Evolutionary conservation across 306 rosid species (phyloP).

Genomic region (Medicago ruthenica): DNA sequence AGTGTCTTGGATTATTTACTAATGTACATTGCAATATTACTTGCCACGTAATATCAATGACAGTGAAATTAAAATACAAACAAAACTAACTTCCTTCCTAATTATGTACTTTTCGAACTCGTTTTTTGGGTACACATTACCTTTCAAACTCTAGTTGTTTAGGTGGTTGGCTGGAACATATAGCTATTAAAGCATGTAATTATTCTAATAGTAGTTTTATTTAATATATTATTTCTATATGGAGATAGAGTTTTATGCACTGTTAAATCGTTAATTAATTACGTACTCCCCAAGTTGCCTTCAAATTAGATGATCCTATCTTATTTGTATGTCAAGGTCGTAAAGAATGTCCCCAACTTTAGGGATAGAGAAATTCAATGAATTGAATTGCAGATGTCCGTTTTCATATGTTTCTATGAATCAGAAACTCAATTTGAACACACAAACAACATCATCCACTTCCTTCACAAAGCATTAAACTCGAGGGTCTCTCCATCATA

Average conservation of each 20-base stretch:
- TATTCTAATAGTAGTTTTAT: constrained; percentile 21
- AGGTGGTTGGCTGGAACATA: constrained; percentile 28
- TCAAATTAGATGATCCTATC: constrained; percentile 13
- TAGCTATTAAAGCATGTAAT: constrained; percentile 16
- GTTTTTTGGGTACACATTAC: neutral
- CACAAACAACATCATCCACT: neutral
- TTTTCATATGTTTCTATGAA: no score
- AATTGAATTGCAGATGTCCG: constrained; percentile 7
- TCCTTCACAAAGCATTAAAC: no score
- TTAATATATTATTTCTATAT: constrained; percentile 24
- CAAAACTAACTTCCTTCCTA: neutral
- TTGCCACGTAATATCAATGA: neutral
- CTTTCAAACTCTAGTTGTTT: constrained; percentile 34
- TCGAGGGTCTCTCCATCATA: no score
- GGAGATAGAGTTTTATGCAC: neutral
- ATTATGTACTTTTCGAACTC: neutral
- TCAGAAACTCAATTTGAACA: neutral
- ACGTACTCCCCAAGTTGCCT: constrained; percentile 39
- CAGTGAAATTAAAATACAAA: neutral
- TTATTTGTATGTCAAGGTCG: constrained; percentile 29
- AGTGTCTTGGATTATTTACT: no score
- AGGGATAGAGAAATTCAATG: constrained; percentile 35
- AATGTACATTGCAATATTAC: neutral
- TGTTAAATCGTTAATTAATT: constrained; percentile 38
- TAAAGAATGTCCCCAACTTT: constrained; percentile 50